Conservation (phyloP, 441 rosid species). For the Gossypium trilobum region DNA sequence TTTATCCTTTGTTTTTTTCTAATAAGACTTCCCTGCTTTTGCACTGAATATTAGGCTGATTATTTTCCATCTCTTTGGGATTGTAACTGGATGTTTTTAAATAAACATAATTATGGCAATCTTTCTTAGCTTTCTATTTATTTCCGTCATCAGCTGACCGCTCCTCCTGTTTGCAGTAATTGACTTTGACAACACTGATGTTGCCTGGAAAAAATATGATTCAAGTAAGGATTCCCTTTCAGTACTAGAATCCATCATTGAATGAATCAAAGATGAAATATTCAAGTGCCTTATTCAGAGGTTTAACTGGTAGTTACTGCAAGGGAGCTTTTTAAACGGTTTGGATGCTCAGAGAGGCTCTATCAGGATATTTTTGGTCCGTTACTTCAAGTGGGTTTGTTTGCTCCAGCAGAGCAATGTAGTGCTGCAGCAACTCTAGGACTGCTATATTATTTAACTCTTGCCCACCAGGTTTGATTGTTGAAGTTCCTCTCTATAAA, state of each 20-base stretch:
- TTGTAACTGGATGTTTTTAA: neutral
- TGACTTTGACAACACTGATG: conserved; percentile 60
- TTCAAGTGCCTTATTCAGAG: conserved; percentile 30
- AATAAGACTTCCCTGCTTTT: too few relatives aligned
- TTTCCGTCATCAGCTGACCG: conserved; percentile 6
- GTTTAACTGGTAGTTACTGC: conserved; percentile 43
- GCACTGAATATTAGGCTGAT: too few relatives aligned
- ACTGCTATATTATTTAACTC: conserved; percentile 34
- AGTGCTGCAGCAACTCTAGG: conserved; percentile 61
- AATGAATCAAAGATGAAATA: conserved; percentile 10
- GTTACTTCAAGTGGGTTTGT: conserved; percentile 55
- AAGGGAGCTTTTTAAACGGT: conserved; percentile 59
- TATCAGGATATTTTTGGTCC: conserved; percentile 34
- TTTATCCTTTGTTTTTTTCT: too few relatives aligned
- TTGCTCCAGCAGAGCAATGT: conserved; percentile 50
- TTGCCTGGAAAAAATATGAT: conserved; percentile 60
- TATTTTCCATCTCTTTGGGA: neutral
- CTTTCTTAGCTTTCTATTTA: neutral
- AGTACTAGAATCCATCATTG: conserved; percentile 3
- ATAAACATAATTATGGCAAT: neutral
- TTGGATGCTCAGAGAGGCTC: conserved; percentile 49
- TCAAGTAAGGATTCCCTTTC: conserved; percentile 35
- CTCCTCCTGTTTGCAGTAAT: conserved; percentile 34
- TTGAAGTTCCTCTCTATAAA: neutral
- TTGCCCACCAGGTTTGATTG: conserved; percentile 46